Conservation (phyloP, 805 yeast genomes). For the Yamadazyma sp. region DNA sequence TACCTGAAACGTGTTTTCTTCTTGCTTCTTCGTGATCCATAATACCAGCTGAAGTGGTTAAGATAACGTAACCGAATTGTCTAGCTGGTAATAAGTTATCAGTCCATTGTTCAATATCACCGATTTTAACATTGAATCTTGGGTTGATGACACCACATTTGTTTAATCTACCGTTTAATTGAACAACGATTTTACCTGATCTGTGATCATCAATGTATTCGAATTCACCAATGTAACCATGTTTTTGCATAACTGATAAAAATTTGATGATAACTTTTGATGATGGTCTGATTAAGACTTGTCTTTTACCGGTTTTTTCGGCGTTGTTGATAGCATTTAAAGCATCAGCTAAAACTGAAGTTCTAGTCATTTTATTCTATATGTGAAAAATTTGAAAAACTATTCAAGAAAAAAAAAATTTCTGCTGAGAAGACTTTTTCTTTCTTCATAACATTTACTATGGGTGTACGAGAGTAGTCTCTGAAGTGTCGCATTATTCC, state of each 20-base stretch:
- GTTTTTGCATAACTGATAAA: slow-evolving; percentile 95
- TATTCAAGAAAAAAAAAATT: no score
- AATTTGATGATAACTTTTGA: slow-evolving; percentile 98
- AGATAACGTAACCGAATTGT: slow-evolving; percentile 97
- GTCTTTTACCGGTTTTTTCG: slow-evolving; percentile 99
- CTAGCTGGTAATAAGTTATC: slow-evolving; percentile 98
- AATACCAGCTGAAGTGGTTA: slow-evolving; percentile 98
- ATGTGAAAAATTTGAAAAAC: slow-evolving; percentile 6
- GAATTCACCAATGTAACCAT: slow-evolving; percentile 98
- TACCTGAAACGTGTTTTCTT: slow-evolving; percentile 99
- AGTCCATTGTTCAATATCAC: slow-evolving; percentile 97
- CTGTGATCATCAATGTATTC: slow-evolving; percentile 99
- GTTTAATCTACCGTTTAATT: slow-evolving; percentile 97
- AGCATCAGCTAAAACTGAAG: slow-evolving; percentile 98
- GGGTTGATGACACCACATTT: slow-evolving; percentile 99
- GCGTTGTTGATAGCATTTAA: slow-evolving; percentile 98
- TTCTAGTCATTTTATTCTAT: slow-evolving; percentile 76
- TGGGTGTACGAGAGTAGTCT: no score
- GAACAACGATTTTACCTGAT: slow-evolving; percentile 95
- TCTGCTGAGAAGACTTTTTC: no score
- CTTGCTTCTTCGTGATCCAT: slow-evolving; percentile 99
- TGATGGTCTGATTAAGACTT: slow-evolving; percentile 96
- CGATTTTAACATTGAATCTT: slow-evolving; percentile 95
- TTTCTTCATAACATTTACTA: no score
- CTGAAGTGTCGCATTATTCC: no score